Evolutionary conservation across 768 basidiomycete species (phyloP).

Genomic region (Goffeauzyma gilvescens): DNA sequence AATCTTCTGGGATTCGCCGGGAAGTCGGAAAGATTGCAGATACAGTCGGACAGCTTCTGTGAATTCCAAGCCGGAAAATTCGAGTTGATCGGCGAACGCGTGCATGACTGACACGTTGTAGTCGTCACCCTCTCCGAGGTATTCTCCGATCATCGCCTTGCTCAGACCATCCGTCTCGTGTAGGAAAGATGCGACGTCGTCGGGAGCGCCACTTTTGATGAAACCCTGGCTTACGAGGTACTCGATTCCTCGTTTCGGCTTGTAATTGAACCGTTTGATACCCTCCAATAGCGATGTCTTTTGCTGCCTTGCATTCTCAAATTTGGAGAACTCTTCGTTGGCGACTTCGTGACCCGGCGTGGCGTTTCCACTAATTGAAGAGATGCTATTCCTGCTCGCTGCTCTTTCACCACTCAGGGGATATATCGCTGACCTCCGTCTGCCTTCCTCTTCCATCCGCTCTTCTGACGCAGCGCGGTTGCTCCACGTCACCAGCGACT

Average conservation of each 20-base stretch:
- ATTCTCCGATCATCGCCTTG: slow-evolving; percentile 94
- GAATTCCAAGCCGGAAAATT: slow-evolving; percentile 63
- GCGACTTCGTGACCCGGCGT: slow-evolving; percentile 46
- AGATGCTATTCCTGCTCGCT: slow-evolving; percentile 1
- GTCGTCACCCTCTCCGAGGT: slow-evolving; percentile 88
- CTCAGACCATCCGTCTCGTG: slow-evolving; percentile 75
- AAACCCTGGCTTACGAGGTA: slow-evolving; percentile 77
- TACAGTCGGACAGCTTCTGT: slow-evolving; percentile 77
- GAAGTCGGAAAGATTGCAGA: slow-evolving; percentile 86
- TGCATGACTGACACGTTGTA: slow-evolving; percentile 88
- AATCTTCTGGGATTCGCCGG: slow-evolving; percentile 94
- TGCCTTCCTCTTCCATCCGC: not conserved
- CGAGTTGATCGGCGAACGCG: slow-evolving; percentile 80
- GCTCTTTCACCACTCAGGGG: slow-evolving; percentile 3
- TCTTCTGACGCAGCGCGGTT: slow-evolving; percentile 1
- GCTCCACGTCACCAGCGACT: slow-evolving; percentile 78
- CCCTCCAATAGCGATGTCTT: slow-evolving; percentile 89
- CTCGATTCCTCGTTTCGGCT: slow-evolving; percentile 90
- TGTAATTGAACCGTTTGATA: slow-evolving; percentile 93
- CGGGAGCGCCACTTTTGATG: slow-evolving; percentile 50
- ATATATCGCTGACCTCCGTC: slow-evolving; percentile 2
- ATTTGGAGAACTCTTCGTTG: slow-evolving; percentile 72
- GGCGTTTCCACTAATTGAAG: slow-evolving; percentile 36
- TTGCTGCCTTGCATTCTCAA: slow-evolving; percentile 88
- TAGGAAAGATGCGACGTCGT: slow-evolving; percentile 67